Conservation (phyloP, 768 basidiomycete genomes). For the Suillus clintonianus region DNA sequence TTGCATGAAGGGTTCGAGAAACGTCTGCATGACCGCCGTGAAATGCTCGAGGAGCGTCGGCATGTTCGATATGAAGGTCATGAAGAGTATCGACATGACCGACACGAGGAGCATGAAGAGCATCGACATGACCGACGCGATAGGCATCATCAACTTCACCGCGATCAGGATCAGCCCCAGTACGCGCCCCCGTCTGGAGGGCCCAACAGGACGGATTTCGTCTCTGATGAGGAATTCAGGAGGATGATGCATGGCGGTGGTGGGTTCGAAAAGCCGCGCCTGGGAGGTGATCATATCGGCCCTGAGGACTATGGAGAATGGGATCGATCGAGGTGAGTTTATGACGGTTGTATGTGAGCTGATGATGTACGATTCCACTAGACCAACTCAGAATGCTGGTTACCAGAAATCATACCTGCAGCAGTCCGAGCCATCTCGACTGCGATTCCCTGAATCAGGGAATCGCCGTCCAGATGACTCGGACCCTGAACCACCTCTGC, state of each 20-base stretch:
- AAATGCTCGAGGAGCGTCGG: constrained; percentile 13
- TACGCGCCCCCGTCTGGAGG: constrained; percentile 8
- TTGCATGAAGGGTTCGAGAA: constrained; percentile 12
- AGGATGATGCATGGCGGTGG: constrained; percentile 20
- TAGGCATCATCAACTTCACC: background rate
- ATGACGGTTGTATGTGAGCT: background rate
- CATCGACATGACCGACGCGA: background rate
- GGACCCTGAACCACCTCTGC: background rate
- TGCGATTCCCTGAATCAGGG: background rate
- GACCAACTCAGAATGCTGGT: constrained; percentile 11
- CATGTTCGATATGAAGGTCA: background rate
- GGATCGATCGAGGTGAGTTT: background rate
- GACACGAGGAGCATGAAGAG: constrained; percentile 1
- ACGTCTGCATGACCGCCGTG: constrained; percentile 3
- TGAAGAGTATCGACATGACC: background rate
- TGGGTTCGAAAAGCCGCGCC: constrained; percentile 2
- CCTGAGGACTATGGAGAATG: constrained; percentile 7
- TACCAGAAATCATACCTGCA: constrained; percentile 5
- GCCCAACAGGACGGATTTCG: constrained; percentile 27
- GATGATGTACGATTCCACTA: background rate
- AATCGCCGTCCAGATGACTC: no score
- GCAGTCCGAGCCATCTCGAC: background rate
- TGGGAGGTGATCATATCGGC: background rate
- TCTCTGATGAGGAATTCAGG: constrained; percentile 26
- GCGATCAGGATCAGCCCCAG: constrained; percentile 1